Evolutionary conservation across 1,284 basidiomycete genomes (phyloP).

Genomic region (Pyrrhoderma lamaoense): DNA sequence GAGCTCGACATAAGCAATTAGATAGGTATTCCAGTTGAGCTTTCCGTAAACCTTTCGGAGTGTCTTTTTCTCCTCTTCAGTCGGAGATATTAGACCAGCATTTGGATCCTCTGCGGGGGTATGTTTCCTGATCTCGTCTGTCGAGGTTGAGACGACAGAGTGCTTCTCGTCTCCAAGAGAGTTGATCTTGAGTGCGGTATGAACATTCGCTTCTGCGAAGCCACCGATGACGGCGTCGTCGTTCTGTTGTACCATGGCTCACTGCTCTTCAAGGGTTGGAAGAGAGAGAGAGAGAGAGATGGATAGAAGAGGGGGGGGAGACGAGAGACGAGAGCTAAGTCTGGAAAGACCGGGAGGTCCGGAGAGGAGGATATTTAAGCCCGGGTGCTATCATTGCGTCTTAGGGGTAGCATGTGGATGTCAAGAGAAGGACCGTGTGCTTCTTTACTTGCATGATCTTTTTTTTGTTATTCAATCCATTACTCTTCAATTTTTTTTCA

Average conservation of each 20-base stretch:
- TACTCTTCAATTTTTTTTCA: too few species aligned
- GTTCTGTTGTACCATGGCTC: slow-evolving; percentile 27
- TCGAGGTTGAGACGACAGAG: slow-evolving; percentile 20
- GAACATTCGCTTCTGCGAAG: slow-evolving; percentile 24
- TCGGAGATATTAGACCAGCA: slow-evolving; percentile 53
- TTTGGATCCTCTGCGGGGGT: slow-evolving; percentile 24
- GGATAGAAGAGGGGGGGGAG: too few species aligned
- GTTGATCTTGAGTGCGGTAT: slow-evolving; percentile 18
- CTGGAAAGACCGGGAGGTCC: too few species aligned
- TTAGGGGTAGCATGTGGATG: too few species aligned
- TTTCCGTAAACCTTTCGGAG: slow-evolving; percentile 56
- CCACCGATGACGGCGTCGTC: slow-evolving; percentile 29
- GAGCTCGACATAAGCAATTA: slow-evolving; percentile 64
- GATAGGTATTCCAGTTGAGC: slow-evolving; percentile 59
- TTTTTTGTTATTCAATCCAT: too few species aligned
- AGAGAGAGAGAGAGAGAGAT: too few species aligned
- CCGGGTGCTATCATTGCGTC: too few species aligned
- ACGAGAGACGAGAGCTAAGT: too few species aligned
- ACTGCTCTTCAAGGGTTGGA: not conserved
- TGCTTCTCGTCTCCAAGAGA: slow-evolving; percentile 22
- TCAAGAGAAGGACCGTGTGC: too few species aligned
- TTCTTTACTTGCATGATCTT: too few species aligned
- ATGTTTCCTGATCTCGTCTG: slow-evolving; percentile 11
- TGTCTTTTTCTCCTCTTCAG: slow-evolving; percentile 56
- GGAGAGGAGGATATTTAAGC: too few species aligned